These are phyloP conservation scores for Dactylellina cionopaga DNA, from an alignment of 2,329 filamentous ascomycete genomes.

Conservation along the genomic window DNA sequence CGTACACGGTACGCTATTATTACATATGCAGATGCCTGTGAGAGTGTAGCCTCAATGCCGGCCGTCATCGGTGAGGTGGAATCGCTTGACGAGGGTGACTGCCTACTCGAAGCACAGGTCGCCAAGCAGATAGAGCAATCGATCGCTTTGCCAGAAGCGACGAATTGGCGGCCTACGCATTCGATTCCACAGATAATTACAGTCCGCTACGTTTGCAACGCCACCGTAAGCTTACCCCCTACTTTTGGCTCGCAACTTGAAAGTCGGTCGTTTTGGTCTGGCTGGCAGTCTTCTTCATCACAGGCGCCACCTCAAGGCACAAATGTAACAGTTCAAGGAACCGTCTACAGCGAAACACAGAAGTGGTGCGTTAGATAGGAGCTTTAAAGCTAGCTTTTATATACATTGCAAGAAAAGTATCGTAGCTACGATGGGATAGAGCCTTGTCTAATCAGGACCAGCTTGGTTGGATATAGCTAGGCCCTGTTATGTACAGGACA, in stretches of 20 bases:
- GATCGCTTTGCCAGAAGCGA: background rate
- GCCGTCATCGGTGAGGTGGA: background rate
- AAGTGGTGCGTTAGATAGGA: slow-evolving; percentile 7
- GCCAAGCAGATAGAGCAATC: background rate
- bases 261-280: background rate
- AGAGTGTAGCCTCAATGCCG: background rate
- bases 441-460: no score
- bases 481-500: no score
- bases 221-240: background rate
- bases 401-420: no score
- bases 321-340: background rate
- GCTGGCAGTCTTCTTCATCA: background rate
- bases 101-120: background rate
- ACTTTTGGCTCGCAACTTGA: background rate
- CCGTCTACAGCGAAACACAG: background rate
- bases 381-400: no score
- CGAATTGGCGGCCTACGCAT: background rate
- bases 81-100: background rate
- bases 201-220: no score
- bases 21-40: no score
- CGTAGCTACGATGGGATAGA: no score
- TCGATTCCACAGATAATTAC: background rate
- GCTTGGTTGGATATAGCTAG: no score
- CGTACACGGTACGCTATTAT: no score
- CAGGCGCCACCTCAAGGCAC: background rate